Conservation (phyloP, 192 early-diverging fungal genomes). For the Ambispora gerdemannii region DNA sequence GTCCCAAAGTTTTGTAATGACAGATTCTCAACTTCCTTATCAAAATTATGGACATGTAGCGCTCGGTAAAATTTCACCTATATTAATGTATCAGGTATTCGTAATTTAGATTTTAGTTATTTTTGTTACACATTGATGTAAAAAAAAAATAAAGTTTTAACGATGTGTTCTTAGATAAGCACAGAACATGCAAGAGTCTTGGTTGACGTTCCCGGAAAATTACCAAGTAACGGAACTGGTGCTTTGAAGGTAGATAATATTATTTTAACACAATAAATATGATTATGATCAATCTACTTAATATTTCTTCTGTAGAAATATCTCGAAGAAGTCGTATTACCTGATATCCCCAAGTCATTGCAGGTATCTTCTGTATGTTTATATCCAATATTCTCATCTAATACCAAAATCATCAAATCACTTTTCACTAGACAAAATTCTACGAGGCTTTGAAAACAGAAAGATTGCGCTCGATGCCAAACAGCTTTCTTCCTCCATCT, state of each 20-base stretch:
- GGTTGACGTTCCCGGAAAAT: constrained; percentile 86
- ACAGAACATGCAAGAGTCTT: constrained; percentile 84
- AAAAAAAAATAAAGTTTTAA: no score
- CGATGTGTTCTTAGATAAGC: constrained; percentile 67
- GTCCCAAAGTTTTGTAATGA: constrained; percentile 57
- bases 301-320: constrained; percentile 62
- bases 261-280: constrained; percentile 23
- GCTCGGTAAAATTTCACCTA: constrained; percentile 78
- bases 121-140: no score
- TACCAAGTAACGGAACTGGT: constrained; percentile 68
- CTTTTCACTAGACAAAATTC: constrained; percentile 41
- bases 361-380: constrained; percentile 31
- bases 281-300: neutral
- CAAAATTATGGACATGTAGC: constrained; percentile 90
- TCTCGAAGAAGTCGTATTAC: constrained; percentile 58
- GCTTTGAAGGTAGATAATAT: constrained; percentile 42
- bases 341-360: constrained; percentile 66
- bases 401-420: constrained; percentile 30
- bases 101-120: neutral
- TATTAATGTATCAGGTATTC: constrained; percentile 80
- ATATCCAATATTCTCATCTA: constrained; percentile 4
- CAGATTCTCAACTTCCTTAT: constrained; percentile 70
- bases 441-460: constrained; percentile 65
- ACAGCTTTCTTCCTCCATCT: constrained; percentile 83
- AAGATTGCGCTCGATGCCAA: constrained; percentile 83